Evolutionary conservation across 371 early-diverging fungal species (phyloP).

Genomic region (Mucor irregularis): DNA sequence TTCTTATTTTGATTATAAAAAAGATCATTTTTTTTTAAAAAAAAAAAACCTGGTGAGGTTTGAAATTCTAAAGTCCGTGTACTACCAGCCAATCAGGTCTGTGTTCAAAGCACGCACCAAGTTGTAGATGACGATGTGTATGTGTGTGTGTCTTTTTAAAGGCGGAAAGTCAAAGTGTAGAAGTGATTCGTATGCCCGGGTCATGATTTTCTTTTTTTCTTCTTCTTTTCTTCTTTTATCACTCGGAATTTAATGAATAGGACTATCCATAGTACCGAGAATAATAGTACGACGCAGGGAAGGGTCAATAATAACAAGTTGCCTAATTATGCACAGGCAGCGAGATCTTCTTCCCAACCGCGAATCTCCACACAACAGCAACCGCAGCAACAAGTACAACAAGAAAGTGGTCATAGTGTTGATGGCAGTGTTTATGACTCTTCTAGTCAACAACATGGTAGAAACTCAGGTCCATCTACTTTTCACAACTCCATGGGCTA

Average conservation of each 20-base stretch:
- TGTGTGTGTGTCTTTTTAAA: neutral
- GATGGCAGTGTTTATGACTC: too few species aligned
- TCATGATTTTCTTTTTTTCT: neutral
- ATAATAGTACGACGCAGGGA: conserved; percentile 1
- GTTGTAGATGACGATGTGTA: too few species aligned
- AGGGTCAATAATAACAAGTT: conserved; percentile 2
- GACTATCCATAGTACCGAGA: conserved; percentile 8
- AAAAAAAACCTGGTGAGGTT: neutral
- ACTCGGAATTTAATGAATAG: conserved; percentile 17
- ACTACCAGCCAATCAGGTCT: too few species aligned
- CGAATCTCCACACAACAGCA: neutral
- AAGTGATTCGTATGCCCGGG: too few species aligned
- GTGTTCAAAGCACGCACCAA: too few species aligned
- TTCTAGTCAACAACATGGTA: too few species aligned
- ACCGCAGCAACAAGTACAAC: conserved; percentile 4
- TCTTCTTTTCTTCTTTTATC: neutral
- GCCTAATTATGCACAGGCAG: conserved; percentile 23
- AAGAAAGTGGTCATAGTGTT: neutral
- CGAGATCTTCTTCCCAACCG: conserved; percentile 9
- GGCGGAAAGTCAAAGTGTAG: too few species aligned
- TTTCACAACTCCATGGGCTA: neutral
- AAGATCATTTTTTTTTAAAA: neutral
- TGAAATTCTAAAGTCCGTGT: too few species aligned
- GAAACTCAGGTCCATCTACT: neutral
- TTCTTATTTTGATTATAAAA: neutral